Conservation (phyloP, 768 basidiomycete genomes). For the Cubamyces lactineus region DNA sequence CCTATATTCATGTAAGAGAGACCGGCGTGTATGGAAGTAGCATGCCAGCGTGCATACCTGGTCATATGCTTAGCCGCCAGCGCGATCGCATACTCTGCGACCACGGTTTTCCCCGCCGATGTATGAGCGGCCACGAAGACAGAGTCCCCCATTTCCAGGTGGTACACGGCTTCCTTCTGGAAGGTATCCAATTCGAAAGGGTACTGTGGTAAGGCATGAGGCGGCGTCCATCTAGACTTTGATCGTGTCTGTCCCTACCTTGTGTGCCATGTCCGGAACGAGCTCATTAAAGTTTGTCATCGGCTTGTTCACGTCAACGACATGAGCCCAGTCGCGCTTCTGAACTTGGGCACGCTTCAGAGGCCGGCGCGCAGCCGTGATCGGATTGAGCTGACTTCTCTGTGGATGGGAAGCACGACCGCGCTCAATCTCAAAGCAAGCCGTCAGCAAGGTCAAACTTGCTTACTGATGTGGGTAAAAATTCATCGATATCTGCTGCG, state of each 20-base stretch:
- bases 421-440: not conserved
- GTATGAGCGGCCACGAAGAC: constrained; percentile 99
- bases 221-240: not conserved
- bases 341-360: constrained; percentile 52
- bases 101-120: constrained; percentile 99
- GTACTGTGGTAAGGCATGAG: constrained; percentile 56
- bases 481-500: constrained; percentile 68
- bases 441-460: not conserved
- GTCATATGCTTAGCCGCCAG: constrained; percentile 99
- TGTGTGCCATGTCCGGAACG: constrained; percentile 95
- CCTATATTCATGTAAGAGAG: constrained; percentile 43
- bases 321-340: constrained; percentile 98
- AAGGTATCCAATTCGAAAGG: constrained; percentile 99
- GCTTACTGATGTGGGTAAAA: constrained; percentile 52
- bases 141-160: constrained; percentile 95
- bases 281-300: constrained; percentile 88
- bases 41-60: constrained; percentile 52
- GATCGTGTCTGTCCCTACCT: constrained; percentile 48
- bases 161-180: constrained; percentile 98
- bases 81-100: constrained; percentile 98
- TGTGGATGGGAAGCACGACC: constrained; percentile 28
- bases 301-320: constrained; percentile 90
- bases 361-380: constrained; percentile 45
- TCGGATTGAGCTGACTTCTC: constrained; percentile 62
- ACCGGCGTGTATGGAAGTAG: not conserved